Base-by-base conservation (phyloP, 176 grass and related monocot genomes). In the Bolboschoenus planiculmis region DNA sequence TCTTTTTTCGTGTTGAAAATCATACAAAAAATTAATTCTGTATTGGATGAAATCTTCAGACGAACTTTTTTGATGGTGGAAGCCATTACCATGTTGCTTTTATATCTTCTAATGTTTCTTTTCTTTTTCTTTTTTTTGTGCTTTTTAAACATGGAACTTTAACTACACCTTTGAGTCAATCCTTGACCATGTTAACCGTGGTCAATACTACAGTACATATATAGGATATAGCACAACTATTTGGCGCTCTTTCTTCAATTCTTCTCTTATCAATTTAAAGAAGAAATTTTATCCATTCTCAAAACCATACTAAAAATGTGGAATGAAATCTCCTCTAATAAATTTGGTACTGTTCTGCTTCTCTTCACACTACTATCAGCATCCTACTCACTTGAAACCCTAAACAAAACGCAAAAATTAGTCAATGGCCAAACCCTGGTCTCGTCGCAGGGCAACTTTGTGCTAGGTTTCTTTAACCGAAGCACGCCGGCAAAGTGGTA, bases 351-450 rank as follows among this genome's bases (percentile, higher is more conserved):
- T 42, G 20, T 40, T 70, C 36, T 70, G 15, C 18, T 70, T 70
- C 36, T 70, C 36, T 70, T 70, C 36, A 10, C 36, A 42, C 65
- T 70, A 40, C 36, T 70, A n/a, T 21, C 10, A 70, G 20, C 42
- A 2, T 70, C 65, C 65, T 23, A 40, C 20, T 70, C 65, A 70
- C 8, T 70, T 42, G 65, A 37, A 5, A 70, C 65, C 7, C 3
- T 23, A 21, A 7, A 70, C 8, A 10, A 11, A 59, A 40, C 31
- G 5, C 10, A 80, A 80, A 21, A n/a, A 43, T 31, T 94, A 57
- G 14, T 29, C 56, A 46, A 86, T 44, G 79, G 78, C 21, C 65
- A 84, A 75, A 88, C 3, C 26, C 56, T 26, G 14, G 10, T 53
- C 13, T 53, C 50, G 18, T 16, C 50, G 2, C 50, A 53, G 18